These are phyloP conservation scores for Sicyos edulis DNA, from an alignment of 306 rosid genomes.

Conservation along the genomic window DNA sequence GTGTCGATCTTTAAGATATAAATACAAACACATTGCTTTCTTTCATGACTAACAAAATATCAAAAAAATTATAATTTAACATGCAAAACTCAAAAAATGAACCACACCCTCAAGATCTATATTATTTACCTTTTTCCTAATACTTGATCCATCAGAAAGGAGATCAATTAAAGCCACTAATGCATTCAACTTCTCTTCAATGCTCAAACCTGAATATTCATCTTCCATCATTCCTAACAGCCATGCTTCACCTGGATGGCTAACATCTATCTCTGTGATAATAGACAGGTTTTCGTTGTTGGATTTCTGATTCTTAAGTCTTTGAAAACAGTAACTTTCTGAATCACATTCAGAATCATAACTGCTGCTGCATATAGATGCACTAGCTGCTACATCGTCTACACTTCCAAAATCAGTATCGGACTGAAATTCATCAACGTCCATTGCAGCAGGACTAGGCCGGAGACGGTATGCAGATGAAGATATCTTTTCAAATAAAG, in stretches of 20 bases:
- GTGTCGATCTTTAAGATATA: background rate
- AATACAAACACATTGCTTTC: background rate
- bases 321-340: constrained; percentile 33
- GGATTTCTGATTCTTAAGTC: constrained; percentile 22
- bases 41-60: background rate
- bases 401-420: constrained; percentile 80
- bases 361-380: constrained; percentile 44
- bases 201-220: constrained; percentile 80
- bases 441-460: constrained; percentile 41
- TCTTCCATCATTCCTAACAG: constrained; percentile 84
- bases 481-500: constrained; percentile 90
- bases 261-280: constrained; percentile 83
- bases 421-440: constrained; percentile 57
- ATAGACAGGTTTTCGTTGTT: constrained; percentile 34
- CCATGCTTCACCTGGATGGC: constrained; percentile 89
- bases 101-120: constrained; percentile 6
- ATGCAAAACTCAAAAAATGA: background rate
- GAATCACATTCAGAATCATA: constrained; percentile 58
- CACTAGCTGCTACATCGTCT: constrained; percentile 50
- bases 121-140: constrained; percentile 61
- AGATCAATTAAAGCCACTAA: constrained; percentile 77
- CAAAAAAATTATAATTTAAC: background rate
- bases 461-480: constrained; percentile 84
- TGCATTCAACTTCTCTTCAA: constrained; percentile 84
- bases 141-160: constrained; percentile 68